These are phyloP conservation scores for Sarocladium brachiariae DNA, from an alignment of 2,329 filamentous ascomycete species.

Conservation along the genomic window DNA sequence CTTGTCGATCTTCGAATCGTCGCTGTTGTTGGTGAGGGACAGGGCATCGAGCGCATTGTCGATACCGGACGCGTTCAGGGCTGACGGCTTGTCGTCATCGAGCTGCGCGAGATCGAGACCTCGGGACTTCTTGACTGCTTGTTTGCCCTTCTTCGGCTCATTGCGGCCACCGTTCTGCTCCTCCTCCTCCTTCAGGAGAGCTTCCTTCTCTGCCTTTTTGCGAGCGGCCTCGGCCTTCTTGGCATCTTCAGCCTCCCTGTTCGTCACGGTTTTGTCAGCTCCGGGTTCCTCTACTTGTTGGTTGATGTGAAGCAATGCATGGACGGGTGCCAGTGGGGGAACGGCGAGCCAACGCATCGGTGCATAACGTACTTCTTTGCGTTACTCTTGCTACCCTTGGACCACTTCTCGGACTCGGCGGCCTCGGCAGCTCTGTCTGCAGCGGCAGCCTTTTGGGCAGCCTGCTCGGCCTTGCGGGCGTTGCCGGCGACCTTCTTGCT, in stretches of 20 bases:
- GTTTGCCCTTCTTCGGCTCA: constrained; percentile 60
- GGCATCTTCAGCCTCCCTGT: constrained; percentile 30
- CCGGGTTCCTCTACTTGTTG: too few relatives aligned
- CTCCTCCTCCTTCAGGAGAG: constrained; percentile 77
- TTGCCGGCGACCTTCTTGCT: constrained; percentile 87
- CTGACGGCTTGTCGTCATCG: constrained; percentile 45
- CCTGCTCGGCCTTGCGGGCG: constrained; percentile 85
- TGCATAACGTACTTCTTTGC: constrained; percentile 64
- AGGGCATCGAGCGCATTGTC: constrained; percentile 90
- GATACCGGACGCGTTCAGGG: constrained; percentile 79
- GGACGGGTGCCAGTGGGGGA: not conserved
- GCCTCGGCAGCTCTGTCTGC: constrained; percentile 59
- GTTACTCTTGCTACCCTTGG: constrained; percentile 75
- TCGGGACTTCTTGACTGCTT: constrained; percentile 60
- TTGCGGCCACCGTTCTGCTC: constrained; percentile 50
- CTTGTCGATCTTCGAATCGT: constrained; percentile 67
- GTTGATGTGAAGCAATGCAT: not conserved
- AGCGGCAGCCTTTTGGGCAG: constrained; percentile 69
- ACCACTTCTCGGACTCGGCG: constrained; percentile 71
- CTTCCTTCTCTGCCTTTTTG: constrained; percentile 90
- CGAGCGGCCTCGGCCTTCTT: constrained; percentile 82
- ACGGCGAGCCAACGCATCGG: not conserved
- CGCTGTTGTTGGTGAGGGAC: constrained; percentile 50
- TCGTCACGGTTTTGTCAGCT: not conserved
- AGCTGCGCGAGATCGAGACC: constrained; percentile 72